Evolutionary conservation across 306 rosid species (phyloP).

Genomic region (Canavalia ensiformis): DNA sequence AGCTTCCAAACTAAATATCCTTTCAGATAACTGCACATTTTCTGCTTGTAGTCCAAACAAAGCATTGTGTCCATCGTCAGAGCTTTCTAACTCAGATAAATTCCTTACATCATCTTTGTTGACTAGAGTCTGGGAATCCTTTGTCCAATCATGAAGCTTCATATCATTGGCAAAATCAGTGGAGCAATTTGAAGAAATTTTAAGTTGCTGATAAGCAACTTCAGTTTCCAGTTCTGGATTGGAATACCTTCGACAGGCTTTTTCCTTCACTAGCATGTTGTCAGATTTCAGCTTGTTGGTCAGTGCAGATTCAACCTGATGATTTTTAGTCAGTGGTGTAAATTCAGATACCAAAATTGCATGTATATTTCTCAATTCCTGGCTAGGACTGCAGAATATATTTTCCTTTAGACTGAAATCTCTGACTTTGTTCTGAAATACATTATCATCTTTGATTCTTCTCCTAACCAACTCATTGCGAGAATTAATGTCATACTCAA

Average conservation of each 20-base stretch:
- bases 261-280: not conserved
- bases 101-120: not conserved
- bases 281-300: conserved; percentile 15
- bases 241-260: conserved; percentile 7
- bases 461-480: conserved; percentile 26
- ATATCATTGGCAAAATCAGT: not conserved
- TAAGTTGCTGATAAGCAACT: not conserved
- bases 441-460: not conserved
- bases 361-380: conserved; percentile 37
- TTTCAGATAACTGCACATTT: conserved; percentile 55
- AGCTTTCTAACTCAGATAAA: conserved; percentile 31
- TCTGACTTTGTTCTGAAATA: conserved; percentile 3
- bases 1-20: conserved; percentile 59
- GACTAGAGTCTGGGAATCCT: conserved; percentile 3
- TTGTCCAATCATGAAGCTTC: conserved; percentile 7
- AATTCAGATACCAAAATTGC: not conserved
- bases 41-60: conserved; percentile 55
- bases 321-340: not conserved
- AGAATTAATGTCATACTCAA: conserved; percentile 31
- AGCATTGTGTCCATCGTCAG: conserved; percentile 46
- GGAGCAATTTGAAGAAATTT: conserved; percentile 9
- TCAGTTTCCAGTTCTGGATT: conserved; percentile 6
- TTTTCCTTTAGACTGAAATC: conserved; percentile 21
- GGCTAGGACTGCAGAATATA: conserved; percentile 26
- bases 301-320: conserved; percentile 28